Percentiles rank a stretch among this genome's conserved stretches.
Evolutionary conservation across 2,329 filamentous ascomycete genomes (phyloP).

Genomic region (Volutella citrinella): DNA sequence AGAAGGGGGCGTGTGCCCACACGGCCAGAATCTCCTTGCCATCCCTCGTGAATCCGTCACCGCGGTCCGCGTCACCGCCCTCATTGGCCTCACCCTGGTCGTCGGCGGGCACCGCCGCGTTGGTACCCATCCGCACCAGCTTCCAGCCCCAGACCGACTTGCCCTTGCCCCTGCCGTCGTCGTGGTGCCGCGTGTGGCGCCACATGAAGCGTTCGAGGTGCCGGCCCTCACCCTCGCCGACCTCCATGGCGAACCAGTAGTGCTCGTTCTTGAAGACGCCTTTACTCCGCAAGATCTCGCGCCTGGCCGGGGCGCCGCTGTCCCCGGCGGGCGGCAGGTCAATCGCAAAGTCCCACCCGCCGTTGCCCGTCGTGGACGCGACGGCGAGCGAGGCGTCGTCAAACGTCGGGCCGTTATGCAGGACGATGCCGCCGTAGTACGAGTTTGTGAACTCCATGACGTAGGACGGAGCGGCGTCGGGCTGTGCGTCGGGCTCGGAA

Average conservation of each 20-base stretch:
- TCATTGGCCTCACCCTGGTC: neutral
- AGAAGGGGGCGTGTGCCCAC: conserved; percentile 5
- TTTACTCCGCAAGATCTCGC: conserved; percentile 4
- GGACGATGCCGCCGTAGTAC: conserved; percentile 8
- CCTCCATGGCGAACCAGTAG: conserved; percentile 11
- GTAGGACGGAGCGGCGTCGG: too few relatives aligned
- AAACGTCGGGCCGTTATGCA: conserved; percentile 4
- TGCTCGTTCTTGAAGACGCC: neutral
- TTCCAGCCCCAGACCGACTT: conserved; percentile 16
- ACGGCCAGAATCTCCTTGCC: conserved; percentile 18
- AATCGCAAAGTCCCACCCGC: conserved; percentile 6
- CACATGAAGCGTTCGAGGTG: conserved; percentile 14
- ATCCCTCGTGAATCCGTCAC: conserved; percentile 12
- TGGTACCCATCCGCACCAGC: conserved; percentile 13
- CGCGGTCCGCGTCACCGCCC: neutral
- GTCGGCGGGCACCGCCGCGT: neutral
- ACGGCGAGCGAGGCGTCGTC: conserved; percentile 4
- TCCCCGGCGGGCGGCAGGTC: conserved; percentile 4
- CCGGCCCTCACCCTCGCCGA: neutral
- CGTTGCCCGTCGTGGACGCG: neutral
- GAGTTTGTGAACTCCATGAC: neutral
- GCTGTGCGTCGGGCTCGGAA: conserved; percentile 6
- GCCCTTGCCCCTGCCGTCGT: conserved; percentile 18
- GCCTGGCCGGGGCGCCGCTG: neutral
- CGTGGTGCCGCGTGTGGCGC: conserved; percentile 16